Conservation (phyloP, 495 filamentous ascomycete genomes). For the Penicillium tannophilum region DNA sequence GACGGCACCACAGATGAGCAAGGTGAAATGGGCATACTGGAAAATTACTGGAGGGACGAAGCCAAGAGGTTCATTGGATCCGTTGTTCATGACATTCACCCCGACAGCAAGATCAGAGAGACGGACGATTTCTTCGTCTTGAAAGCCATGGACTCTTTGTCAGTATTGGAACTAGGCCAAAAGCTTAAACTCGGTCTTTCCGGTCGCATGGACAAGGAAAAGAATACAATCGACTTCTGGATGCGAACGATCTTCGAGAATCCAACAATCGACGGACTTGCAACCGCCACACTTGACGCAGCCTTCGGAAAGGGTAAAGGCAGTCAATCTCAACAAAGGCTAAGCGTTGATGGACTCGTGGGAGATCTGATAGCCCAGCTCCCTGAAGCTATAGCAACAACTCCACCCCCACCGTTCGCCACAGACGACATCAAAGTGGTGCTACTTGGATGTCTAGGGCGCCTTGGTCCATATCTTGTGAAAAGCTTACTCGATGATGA, state of each 20-base stretch:
- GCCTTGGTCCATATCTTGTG: slow-evolving; percentile 19
- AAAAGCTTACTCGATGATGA: slow-evolving; percentile 17
- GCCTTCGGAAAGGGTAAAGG: slow-evolving; percentile 4
- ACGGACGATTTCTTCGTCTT: slow-evolving; percentile 20
- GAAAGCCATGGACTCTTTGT: slow-evolving; percentile 20
- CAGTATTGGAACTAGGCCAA: slow-evolving; percentile 19
- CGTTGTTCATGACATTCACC: slow-evolving; percentile 18
- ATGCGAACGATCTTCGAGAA: slow-evolving; percentile 21
- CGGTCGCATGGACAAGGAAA: slow-evolving; percentile 16
- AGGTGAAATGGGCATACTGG: slow-evolving; percentile 19
- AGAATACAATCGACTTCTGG: slow-evolving; percentile 22
- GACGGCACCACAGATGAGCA: slow-evolving; percentile 20
- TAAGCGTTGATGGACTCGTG: slow-evolving; percentile 3
- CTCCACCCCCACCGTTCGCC: not conserved
- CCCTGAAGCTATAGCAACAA: slow-evolving; percentile 8
- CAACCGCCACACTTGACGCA: slow-evolving; percentile 15
- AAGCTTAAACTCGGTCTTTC: slow-evolving; percentile 16
- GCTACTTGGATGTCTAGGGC: slow-evolving; percentile 14
- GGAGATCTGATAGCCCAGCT: slow-evolving; percentile 12
- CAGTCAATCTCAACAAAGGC: not conserved
- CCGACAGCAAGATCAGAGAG: slow-evolving; percentile 13
- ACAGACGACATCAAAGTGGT: slow-evolving; percentile 15
- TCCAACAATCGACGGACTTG: slow-evolving; percentile 19
- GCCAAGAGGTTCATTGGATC: slow-evolving; percentile 21
- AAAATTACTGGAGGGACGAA: slow-evolving; percentile 21